phyloP scores from a whole-genome alignment of 2,329 filamentous ascomycete genomes.

The Penicillium olsonii region DNA sequence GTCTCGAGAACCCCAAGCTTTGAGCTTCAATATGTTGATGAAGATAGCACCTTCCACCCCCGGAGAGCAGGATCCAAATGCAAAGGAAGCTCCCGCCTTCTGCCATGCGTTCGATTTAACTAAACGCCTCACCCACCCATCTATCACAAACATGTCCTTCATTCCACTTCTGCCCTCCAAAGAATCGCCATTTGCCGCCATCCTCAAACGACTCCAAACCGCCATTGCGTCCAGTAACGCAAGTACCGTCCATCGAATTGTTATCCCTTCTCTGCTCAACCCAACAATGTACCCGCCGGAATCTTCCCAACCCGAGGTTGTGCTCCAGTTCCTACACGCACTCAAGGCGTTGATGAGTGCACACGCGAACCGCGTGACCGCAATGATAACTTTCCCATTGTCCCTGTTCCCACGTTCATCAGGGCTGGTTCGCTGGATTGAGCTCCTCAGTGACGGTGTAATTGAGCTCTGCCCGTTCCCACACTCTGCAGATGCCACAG shows the following conservation, averaged over 20 bases:
- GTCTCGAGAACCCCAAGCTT: slow-evolving; percentile 22
- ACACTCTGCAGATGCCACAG: slow-evolving; percentile 55
- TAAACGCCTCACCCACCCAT: slow-evolving; percentile 62
- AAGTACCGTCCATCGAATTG: slow-evolving; percentile 71
- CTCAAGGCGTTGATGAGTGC: slow-evolving; percentile 73
- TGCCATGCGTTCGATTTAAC: slow-evolving; percentile 74
- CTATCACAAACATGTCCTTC: slow-evolving; percentile 55
- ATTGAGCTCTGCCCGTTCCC: slow-evolving; percentile 78
- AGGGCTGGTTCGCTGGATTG: slow-evolving; percentile 81
- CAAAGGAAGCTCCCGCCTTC: slow-evolving; percentile 51
- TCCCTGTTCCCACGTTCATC: slow-evolving; percentile 75
- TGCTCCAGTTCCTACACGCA: slow-evolving; percentile 79
- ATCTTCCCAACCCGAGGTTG: slow-evolving; percentile 67
- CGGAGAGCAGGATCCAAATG: slow-evolving; percentile 46
- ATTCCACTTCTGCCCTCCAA: slow-evolving; percentile 47
- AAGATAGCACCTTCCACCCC: slow-evolving; percentile 29
- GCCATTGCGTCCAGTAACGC: slow-evolving; percentile 60
- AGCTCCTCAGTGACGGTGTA: slow-evolving; percentile 80
- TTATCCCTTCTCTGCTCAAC: slow-evolving; percentile 83
- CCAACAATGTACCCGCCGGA: slow-evolving; percentile 78
- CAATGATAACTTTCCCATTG: slow-evolving; percentile 74
- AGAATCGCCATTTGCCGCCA: slow-evolving; percentile 61
- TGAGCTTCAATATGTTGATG: slow-evolving; percentile 19
- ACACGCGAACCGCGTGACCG: slow-evolving; percentile 65
- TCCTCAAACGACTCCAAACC: slow-evolving; percentile 61